Percentiles rank a stretch among this genome's conserved stretches.
phyloP scores from a whole-genome alignment of 2,329 filamentous ascomycete genomes.

The Ceratocystis cubensis region DNA sequence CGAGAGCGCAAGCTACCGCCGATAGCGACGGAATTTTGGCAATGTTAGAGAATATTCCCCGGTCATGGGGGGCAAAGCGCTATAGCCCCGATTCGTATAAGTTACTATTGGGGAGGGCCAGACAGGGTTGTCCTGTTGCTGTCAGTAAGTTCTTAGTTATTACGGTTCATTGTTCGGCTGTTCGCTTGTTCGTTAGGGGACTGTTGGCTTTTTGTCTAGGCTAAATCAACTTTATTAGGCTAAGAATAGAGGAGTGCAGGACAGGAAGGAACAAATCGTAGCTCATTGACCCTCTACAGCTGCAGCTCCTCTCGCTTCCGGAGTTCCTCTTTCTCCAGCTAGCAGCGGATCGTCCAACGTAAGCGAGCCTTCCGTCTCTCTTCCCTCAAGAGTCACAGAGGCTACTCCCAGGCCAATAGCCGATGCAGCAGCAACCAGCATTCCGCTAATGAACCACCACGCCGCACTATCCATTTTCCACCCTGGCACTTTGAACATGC shows the following conservation, averaged over 20 bases:
- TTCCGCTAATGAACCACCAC: slow-evolving; percentile 16
- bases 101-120: too few relatives aligned
- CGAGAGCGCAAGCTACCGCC: background rate
- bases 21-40: background rate
- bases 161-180: too few relatives aligned
- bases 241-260: background rate
- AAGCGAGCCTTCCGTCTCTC: slow-evolving; percentile 13
- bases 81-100: too few relatives aligned
- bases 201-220: too few relatives aligned
- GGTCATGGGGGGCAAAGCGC: too few relatives aligned
- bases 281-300: background rate
- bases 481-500: slow-evolving; percentile 16
- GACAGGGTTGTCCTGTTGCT: too few relatives aligned
- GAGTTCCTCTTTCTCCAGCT: slow-evolving; percentile 1
- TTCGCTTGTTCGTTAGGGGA: too few relatives aligned
- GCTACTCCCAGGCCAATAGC: slow-evolving; percentile 12
- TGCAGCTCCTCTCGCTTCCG: background rate
- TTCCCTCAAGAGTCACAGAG: slow-evolving; percentile 10
- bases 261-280: background rate
- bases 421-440: slow-evolving; percentile 14
- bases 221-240: background rate
- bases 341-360: slow-evolving; percentile 17
- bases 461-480: slow-evolving; percentile 16
- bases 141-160: too few relatives aligned
- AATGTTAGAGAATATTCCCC: too few relatives aligned